Evolutionary conservation across 2,329 filamentous ascomycete species (phyloP).

Genomic region (Botrytis deweyae): DNA sequence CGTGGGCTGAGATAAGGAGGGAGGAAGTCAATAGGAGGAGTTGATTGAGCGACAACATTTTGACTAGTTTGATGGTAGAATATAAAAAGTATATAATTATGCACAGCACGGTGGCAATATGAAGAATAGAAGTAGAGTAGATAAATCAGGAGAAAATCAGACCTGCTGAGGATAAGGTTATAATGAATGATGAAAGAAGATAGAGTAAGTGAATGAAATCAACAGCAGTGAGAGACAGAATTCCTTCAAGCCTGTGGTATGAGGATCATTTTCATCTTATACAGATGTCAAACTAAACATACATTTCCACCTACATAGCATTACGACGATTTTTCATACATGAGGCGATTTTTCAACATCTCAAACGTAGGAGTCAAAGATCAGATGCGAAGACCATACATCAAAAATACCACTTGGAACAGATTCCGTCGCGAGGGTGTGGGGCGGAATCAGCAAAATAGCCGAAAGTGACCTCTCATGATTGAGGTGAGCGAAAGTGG

Average conservation of each 20-base stretch:
- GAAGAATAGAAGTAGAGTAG: neutral
- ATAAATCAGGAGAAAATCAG: neutral
- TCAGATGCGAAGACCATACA: neutral
- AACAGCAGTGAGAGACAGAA: neutral
- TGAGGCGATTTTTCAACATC: slow-evolving; percentile 7
- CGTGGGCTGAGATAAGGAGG: neutral
- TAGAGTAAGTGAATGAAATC: neutral
- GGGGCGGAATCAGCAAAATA: neutral
- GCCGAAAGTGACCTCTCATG: slow-evolving; percentile 6
- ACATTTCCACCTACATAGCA: neutral
- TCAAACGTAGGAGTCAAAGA: slow-evolving; percentile 7
- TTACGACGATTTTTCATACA: slow-evolving; percentile 1
- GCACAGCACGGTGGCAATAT: neutral
- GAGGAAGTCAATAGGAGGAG: neutral
- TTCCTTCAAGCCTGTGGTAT: neutral
- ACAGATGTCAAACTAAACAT: neutral
- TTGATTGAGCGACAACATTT: slow-evolving; percentile 3
- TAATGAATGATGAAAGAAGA: neutral
- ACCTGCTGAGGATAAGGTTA: slow-evolving; percentile 7
- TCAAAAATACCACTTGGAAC: slow-evolving; percentile 7
- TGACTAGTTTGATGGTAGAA: neutral
- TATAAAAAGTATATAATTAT: neutral
- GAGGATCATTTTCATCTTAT: slow-evolving; percentile 2
- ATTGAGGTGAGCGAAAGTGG: neutral
- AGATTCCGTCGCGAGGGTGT: slow-evolving; percentile 6